Evolutionary conservation across 768 basidiomycete genomes (phyloP), one percentile per base, ranked within the genome.

Genomic region (Hortiboletus campestris): DNA sequence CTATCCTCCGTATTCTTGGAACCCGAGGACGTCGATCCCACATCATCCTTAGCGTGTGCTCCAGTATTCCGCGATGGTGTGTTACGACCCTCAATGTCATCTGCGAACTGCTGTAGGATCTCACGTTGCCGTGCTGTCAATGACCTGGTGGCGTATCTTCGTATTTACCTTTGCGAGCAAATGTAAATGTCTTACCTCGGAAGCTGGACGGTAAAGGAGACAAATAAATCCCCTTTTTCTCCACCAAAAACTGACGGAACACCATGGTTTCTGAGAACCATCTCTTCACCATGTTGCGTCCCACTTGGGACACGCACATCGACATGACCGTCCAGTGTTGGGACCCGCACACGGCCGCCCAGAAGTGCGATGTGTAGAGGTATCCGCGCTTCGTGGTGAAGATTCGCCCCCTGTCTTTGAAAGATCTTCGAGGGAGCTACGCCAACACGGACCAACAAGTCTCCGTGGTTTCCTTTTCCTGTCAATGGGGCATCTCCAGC

Each of bases 201-300:
- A 60, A 99, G 80, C 63, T 89, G 82, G 35, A 98, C 81, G 35
- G 80, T 82, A 76, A 98, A 98, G 40, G 85, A 83, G 51, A 99
- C 91, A 63, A 94, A 90, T 49, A 98, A 75, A 71, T 97, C 94
- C 36, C 96, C 91, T 58, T 80, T 85, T 59, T 80, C 81, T 40
- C 80, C 74, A 47, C 75, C 74, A 66, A 80, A 79, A 8, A 89
- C 78, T 22, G 83, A 78, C 43, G 82, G 70, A 13, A 98, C 85
- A 31, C 97, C 97, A 50, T 91, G 84, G 39, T 86, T 86, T 74
- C 89, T 90, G 65, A 99, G 74, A 20, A 97, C 91, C 84, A 96
- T 95, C 72, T 98, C 94, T 75, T 98, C 94, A 17, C 95, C 95
- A 67, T 89, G 94, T 73, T 98, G 97, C 3, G 96, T 98, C 43